Conservation (phyloP, 2,329 filamentous ascomycete genomes). For the Gnomoniopsis smithogilvyi region DNA sequence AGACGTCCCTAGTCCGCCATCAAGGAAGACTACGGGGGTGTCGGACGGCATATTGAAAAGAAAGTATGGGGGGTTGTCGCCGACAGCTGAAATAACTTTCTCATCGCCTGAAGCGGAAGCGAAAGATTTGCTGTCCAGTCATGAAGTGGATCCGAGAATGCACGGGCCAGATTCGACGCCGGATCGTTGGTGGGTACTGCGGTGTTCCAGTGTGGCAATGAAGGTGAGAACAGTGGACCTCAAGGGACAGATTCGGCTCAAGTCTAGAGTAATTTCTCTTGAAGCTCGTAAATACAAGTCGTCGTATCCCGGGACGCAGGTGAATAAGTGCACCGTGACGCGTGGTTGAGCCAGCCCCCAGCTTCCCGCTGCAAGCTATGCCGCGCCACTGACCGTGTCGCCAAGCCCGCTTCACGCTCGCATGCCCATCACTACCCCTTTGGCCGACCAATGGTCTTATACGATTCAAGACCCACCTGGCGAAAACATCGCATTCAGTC, state of each 20-base stretch:
- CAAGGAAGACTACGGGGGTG: slow-evolving; percentile 48
- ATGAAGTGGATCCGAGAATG: background rate
- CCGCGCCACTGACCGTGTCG: too few relatives aligned
- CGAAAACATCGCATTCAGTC: too few relatives aligned
- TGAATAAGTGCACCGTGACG: too few relatives aligned
- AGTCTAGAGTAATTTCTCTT: too few relatives aligned
- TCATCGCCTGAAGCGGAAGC: background rate
- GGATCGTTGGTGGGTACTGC: background rate
- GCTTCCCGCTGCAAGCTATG: background rate
- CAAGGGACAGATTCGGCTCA: too few relatives aligned
- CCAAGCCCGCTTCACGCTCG: too few relatives aligned
- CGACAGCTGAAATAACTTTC: background rate
- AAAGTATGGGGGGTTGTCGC: background rate
- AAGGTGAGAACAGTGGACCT: too few relatives aligned
- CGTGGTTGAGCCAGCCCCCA: background rate
- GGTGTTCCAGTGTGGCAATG: too few relatives aligned
- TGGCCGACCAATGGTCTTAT: background rate
- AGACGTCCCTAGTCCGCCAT: slow-evolving; percentile 66
- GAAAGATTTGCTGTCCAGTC: background rate
- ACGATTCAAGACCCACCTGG: background rate
- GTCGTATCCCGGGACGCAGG: too few relatives aligned
- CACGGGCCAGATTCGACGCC: background rate
- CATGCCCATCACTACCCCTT: background rate
- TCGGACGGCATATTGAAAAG: background rate
- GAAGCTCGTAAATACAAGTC: too few relatives aligned